Conservation (phyloP, 257 asterid genomes). For the Paulownia fortunei region DNA sequence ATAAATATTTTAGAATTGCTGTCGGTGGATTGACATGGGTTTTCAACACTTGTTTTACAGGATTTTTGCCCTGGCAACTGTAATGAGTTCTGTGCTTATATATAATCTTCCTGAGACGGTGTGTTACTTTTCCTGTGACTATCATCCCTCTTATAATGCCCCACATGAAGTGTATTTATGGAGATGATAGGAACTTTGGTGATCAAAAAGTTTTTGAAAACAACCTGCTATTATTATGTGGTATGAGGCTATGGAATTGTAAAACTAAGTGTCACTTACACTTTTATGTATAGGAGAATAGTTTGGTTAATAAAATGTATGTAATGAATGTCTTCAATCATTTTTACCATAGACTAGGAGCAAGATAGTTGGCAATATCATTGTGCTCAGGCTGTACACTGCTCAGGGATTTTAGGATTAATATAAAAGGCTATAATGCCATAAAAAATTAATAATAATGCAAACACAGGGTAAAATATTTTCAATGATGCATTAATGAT, state of each 20-base stretch:
- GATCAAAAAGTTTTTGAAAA: not conserved
- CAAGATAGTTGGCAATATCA: not conserved
- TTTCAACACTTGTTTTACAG: constrained; percentile 46
- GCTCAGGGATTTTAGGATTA: constrained; percentile 1
- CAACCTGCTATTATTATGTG: constrained; percentile 3
- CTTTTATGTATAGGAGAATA: not conserved
- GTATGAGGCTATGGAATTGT: constrained; percentile 2
- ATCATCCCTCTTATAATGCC: constrained; percentile 17
- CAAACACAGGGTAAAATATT: not conserved
- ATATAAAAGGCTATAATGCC: not conserved
- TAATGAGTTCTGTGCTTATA: constrained; percentile 92
- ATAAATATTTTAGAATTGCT: not conserved
- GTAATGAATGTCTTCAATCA: not conserved
- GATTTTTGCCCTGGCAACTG: constrained; percentile 94
- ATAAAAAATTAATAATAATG: not conserved
- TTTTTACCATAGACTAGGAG: not conserved
- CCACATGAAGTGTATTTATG: not conserved
- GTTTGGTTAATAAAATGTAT: not conserved
- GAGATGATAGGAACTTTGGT: constrained; percentile 5
- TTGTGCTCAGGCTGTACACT: not conserved
- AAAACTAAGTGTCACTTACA: not conserved
- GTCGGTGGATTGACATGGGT: constrained; percentile 26
- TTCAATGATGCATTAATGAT: not conserved
- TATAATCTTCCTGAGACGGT: constrained; percentile 99
- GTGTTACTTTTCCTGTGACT: constrained; percentile 46